Conservation (phyloP, 306 rosid species). For the Dryas alaskensis region DNA sequence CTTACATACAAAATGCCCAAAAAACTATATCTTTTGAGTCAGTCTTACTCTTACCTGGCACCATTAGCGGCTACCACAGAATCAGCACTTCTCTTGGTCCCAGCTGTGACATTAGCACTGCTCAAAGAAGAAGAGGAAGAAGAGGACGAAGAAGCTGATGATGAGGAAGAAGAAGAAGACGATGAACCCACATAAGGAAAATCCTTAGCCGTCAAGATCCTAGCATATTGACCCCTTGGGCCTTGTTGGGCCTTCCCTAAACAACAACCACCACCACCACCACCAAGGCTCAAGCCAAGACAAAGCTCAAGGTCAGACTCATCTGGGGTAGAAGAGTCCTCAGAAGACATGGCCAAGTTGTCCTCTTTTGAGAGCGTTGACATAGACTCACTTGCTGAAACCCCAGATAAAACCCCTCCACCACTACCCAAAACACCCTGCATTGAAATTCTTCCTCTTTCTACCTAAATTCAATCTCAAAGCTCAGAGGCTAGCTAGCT, state of each 20-base stretch:
- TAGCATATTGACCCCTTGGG: slow-evolving; percentile 36
- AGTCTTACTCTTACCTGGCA: slow-evolving; percentile 39
- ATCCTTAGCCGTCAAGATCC: slow-evolving; percentile 74
- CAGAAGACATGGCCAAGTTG: slow-evolving; percentile 69
- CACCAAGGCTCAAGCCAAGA: slow-evolving; percentile 65
- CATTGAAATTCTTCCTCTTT: slow-evolving; percentile 26
- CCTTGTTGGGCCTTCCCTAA: slow-evolving; percentile 28
- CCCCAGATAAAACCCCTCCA: background rate
- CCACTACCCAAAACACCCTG: slow-evolving; percentile 24
- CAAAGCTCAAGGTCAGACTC: slow-evolving; percentile 83
- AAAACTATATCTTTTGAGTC: background rate
- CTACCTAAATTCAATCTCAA: background rate
- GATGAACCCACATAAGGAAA: slow-evolving; percentile 39
- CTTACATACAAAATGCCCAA: background rate
- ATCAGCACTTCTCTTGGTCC: slow-evolving; percentile 77
- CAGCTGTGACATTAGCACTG: slow-evolving; percentile 47
- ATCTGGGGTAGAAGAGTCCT: slow-evolving; percentile 77
- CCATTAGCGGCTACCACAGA: slow-evolving; percentile 54
- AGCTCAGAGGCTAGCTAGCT: background rate
- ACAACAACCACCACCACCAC: slow-evolving; percentile 22
- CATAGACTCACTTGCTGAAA: slow-evolving; percentile 38
- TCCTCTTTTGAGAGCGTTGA: slow-evolving; percentile 66
- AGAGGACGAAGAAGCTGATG: slow-evolving; percentile 41
- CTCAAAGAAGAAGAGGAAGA: slow-evolving; percentile 44
- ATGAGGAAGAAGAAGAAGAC: slow-evolving; percentile 30